Percentiles rank a stretch among this genome's conserved stretches.
Evolutionary conservation across 169 alveolate genomes (phyloP).

Genomic region (Plasmodium chabaudi): DNA sequence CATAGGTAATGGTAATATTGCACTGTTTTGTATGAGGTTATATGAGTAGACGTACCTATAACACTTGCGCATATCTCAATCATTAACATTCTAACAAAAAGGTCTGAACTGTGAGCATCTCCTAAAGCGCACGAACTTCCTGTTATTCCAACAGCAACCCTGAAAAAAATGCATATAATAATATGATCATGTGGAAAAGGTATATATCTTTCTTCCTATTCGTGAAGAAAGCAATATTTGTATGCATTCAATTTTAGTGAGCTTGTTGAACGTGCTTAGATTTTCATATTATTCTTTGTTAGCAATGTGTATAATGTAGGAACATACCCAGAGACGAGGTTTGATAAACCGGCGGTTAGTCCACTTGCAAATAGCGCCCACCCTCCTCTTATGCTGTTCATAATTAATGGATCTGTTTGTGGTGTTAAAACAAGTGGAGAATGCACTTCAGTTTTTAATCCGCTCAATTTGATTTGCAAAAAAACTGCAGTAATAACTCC

Average conservation of each 20-base stretch:
- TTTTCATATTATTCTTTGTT: neutral
- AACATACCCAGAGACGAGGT: constrained; percentile 97
- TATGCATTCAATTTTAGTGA: constrained; percentile 7
- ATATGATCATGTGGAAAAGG: neutral
- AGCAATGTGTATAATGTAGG: neutral
- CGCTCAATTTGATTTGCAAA: constrained; percentile 77
- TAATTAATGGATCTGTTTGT: constrained; percentile 70
- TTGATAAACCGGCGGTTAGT: constrained; percentile 98
- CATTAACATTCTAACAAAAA: constrained; percentile 98
- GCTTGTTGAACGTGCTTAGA: too few species aligned
- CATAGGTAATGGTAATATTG: neutral
- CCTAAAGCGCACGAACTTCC: constrained; percentile 99
- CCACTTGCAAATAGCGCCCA: constrained; percentile 98
- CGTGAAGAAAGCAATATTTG: neutral
- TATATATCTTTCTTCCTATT: neutral
- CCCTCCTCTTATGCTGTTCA: constrained; percentile 89
- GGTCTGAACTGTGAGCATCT: constrained; percentile 99
- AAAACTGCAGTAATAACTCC: constrained; percentile 85
- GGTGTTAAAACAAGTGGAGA: constrained; percentile 79
- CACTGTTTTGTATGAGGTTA: neutral
- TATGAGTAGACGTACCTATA: constrained; percentile 88
- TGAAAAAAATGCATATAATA: constrained; percentile 27
- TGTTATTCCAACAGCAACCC: constrained; percentile 98
- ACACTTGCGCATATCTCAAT: constrained; percentile 99
- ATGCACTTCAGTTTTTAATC: constrained; percentile 79